phyloP scores from a whole-genome alignment of 441 rosid genomes.

The Cnidoscolus chayamansa region DNA sequence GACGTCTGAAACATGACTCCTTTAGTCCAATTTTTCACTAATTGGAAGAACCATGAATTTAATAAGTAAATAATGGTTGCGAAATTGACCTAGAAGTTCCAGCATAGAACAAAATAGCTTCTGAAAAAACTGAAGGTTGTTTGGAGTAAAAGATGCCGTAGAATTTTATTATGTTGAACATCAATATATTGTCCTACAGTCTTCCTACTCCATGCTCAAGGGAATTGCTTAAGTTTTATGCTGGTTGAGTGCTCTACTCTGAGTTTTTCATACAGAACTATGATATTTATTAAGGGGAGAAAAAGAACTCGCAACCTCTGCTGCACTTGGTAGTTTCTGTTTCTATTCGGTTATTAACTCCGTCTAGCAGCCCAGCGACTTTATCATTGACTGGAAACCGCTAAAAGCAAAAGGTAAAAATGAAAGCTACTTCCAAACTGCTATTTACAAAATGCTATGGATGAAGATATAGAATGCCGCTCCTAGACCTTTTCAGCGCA shows the following conservation, averaged over 20 bases:
- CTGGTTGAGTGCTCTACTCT: no score
- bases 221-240: no score
- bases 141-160: neutral
- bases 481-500: neutral
- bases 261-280: neutral
- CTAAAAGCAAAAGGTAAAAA: conserved; percentile 1
- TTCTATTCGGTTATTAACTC: neutral
- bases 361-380: neutral
- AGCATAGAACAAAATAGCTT: neutral
- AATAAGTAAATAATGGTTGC: neutral
- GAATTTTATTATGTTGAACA: neutral
- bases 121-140: neutral
- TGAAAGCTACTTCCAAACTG: neutral
- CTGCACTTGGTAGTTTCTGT: neutral
- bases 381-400: neutral
- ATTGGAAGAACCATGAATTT: neutral
- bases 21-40: neutral
- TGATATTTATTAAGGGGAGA: neutral
- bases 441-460: neutral
- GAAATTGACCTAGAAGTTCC: neutral
- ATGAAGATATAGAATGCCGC: neutral
- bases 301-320: neutral
- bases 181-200: neutral
- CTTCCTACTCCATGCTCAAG: neutral
- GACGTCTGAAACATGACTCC: neutral